Conservation (phyloP, 352 stramenopile genomes). For the Thalassiosira ordinaria region DNA sequence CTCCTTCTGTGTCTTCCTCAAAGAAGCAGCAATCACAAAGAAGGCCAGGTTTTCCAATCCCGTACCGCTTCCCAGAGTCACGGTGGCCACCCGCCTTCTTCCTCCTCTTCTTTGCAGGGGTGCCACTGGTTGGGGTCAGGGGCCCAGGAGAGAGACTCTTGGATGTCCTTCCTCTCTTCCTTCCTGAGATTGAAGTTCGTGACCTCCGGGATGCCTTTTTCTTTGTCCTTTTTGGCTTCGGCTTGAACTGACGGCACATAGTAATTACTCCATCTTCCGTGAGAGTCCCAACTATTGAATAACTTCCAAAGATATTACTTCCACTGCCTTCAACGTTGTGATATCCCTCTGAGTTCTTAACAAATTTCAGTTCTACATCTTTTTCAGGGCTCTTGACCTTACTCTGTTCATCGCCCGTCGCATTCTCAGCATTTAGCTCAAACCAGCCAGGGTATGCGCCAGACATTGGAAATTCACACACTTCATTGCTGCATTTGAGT, state of each 20-base stretch:
- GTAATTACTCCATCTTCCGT: conserved; percentile 71
- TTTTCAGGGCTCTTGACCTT: conserved; percentile 68
- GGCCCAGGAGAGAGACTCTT: background rate
- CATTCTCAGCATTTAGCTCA: conserved; percentile 62
- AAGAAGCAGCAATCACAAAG: conserved; percentile 37
- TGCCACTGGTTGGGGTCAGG: background rate
- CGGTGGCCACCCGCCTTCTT: no score
- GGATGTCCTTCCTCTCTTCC: conserved; percentile 6
- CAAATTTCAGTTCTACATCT: conserved; percentile 76
- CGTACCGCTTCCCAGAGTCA: conserved; percentile 31
- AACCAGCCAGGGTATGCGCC: conserved; percentile 81
- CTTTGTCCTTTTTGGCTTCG: conserved; percentile 50
- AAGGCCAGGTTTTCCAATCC: conserved; percentile 24
- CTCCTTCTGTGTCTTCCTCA: conserved; percentile 21
- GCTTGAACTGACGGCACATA: conserved; percentile 76
- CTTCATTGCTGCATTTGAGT: conserved; percentile 64
- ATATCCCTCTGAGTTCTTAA: conserved; percentile 76
- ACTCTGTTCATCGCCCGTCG: conserved; percentile 44
- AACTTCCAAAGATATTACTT: conserved; percentile 80
- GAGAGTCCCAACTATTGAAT: conserved; percentile 77
- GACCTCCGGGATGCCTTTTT: conserved; percentile 1
- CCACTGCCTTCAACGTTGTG: conserved; percentile 82
- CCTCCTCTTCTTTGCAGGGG: background rate
- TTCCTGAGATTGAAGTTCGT: background rate
- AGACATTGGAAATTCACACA: conserved; percentile 70